Conservation (phyloP, 805 yeast species). For the Candida anglica region DNA sequence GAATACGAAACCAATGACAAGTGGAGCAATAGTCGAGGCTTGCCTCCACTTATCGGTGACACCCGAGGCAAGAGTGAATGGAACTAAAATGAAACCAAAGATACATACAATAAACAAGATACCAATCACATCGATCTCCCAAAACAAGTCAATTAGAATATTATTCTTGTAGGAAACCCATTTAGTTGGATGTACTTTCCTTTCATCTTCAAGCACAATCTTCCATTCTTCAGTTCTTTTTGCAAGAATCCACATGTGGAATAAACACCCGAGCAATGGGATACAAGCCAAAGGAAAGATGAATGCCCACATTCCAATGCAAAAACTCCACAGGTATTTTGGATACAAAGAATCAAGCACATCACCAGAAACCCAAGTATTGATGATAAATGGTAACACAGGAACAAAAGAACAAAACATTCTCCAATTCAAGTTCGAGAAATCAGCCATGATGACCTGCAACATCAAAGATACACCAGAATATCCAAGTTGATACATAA, state of each 20-base stretch:
- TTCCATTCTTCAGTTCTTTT: slow-evolving; percentile 14
- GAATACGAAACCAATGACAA: slow-evolving; percentile 12
- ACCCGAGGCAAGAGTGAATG: slow-evolving; percentile 30
- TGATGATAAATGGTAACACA: slow-evolving; percentile 14
- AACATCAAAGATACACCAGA: slow-evolving; percentile 13
- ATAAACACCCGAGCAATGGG: slow-evolving; percentile 12
- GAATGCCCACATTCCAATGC: slow-evolving; percentile 20
- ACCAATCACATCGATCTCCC: slow-evolving; percentile 14
- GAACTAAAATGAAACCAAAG: slow-evolving; percentile 30
- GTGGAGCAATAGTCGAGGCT: slow-evolving; percentile 12
- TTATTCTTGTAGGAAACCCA: slow-evolving; percentile 6
- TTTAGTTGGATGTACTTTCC: slow-evolving; percentile 5
- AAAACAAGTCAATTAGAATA: neutral
- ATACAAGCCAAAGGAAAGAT: slow-evolving; percentile 15
- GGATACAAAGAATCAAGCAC: slow-evolving; percentile 10
- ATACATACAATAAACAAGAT: slow-evolving; percentile 27
- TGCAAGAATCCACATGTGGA: slow-evolving; percentile 14
- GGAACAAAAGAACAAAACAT: slow-evolving; percentile 12
- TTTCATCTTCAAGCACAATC: slow-evolving; percentile 7
- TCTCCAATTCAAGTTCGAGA: slow-evolving; percentile 14
- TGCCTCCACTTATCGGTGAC: slow-evolving; percentile 12
- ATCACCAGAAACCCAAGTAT: slow-evolving; percentile 18
- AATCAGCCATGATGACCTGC: slow-evolving; percentile 13
- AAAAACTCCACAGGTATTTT: slow-evolving; percentile 12
- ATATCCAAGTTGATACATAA: slow-evolving; percentile 16